A percentile compares a stretch with the other conserved stretches of the same genome.
Evolutionary conservation across 306 rosid genomes (phyloP).

Genomic region (Rosa lucieae): DNA sequence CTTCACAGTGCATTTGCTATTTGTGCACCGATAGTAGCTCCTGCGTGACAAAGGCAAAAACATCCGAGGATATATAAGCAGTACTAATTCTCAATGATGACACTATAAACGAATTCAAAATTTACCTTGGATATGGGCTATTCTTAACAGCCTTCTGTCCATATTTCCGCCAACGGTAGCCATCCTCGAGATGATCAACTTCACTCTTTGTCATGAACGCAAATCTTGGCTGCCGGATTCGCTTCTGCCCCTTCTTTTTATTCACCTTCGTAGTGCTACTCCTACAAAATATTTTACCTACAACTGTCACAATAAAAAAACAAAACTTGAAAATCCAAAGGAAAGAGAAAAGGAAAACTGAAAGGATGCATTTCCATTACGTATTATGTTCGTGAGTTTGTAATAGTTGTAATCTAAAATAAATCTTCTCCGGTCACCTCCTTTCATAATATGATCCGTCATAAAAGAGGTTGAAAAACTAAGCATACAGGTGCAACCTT

Average conservation of each 20-base stretch:
- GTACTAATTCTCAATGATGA: background rate
- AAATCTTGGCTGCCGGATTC: slow-evolving; percentile 84
- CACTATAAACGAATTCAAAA: background rate
- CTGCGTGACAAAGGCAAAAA: slow-evolving; percentile 30
- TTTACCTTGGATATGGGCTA: slow-evolving; percentile 89
- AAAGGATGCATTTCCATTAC: background rate
- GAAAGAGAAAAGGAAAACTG: background rate
- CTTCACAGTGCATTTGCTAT: slow-evolving; percentile 95
- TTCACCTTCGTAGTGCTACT: slow-evolving; percentile 41
- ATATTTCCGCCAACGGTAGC: slow-evolving; percentile 97
- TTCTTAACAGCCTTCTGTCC: slow-evolving; percentile 98
- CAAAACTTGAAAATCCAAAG: slow-evolving; percentile 24
- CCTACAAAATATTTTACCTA: slow-evolving; percentile 55
- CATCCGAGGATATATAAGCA: background rate
- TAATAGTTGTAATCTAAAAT: background rate
- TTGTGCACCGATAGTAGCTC: slow-evolving; percentile 98
- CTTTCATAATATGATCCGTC: background rate
- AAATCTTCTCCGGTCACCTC: background rate
- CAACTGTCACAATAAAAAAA: slow-evolving; percentile 36
- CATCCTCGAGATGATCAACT: slow-evolving; percentile 95
- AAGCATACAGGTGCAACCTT: background rate
- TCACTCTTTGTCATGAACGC: slow-evolving; percentile 97
- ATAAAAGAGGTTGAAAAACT: background rate
- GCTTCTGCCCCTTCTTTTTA: slow-evolving; percentile 83
- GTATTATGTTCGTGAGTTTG: background rate